These are phyloP conservation scores for Penicillium waksmanii DNA, from an alignment of 495 filamentous ascomycete genomes.

Conservation along the genomic window DNA sequence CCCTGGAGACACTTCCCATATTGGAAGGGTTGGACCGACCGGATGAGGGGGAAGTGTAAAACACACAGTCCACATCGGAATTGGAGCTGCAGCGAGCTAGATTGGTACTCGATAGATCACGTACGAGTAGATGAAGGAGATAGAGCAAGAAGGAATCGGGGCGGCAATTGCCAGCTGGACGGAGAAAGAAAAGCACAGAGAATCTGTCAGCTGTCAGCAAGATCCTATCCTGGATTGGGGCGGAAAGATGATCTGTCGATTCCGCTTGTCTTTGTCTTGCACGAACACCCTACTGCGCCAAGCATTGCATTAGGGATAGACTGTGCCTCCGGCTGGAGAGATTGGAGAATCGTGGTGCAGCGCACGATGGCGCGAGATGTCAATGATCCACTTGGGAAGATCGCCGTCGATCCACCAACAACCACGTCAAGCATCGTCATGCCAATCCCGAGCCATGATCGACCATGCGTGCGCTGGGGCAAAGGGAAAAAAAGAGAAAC, in stretches of 20 bases:
- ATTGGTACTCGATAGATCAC: slow-evolving; percentile 20
- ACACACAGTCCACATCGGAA: slow-evolving; percentile 7
- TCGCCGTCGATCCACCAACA: slow-evolving; percentile 25
- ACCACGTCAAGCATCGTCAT: slow-evolving; percentile 30
- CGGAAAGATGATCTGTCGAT: slow-evolving; percentile 27
- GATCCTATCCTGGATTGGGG: slow-evolving; percentile 5
- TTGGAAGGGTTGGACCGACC: slow-evolving; percentile 16
- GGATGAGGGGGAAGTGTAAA: slow-evolving; percentile 9
- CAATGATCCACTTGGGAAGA: slow-evolving; percentile 23
- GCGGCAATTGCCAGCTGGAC: too few relatives aligned
- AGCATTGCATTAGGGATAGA: slow-evolving; percentile 26
- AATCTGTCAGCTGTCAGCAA: slow-evolving; percentile 22
- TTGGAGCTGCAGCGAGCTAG: slow-evolving; percentile 2
- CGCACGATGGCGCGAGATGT: slow-evolving; percentile 22
- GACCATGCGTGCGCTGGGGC: slow-evolving; percentile 21
- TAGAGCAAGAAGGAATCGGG: background rate
- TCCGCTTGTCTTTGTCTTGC: slow-evolving; percentile 18
- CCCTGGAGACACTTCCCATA: slow-evolving; percentile 13
- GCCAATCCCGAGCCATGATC: slow-evolving; percentile 28
- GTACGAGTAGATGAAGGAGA: background rate
- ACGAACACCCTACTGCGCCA: slow-evolving; percentile 23
- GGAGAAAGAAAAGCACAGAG: background rate
- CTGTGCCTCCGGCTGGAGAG: background rate
- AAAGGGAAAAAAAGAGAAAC: slow-evolving; percentile 3
- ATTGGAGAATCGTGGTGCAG: too few relatives aligned